Conservation (phyloP, 768 basidiomycete genomes). For the Cystobasidium ongulense region DNA sequence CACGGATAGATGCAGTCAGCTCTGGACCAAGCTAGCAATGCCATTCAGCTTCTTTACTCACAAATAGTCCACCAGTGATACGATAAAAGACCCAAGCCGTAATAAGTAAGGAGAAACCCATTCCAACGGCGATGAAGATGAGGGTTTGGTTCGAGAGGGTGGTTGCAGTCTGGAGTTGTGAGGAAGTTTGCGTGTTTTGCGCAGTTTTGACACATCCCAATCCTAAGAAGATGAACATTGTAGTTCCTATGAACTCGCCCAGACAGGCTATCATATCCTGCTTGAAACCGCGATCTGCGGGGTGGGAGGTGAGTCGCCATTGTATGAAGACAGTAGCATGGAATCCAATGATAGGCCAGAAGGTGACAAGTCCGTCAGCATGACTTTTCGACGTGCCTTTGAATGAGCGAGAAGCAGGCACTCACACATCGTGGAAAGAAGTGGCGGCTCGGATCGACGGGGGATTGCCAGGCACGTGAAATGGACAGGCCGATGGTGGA, state of each 20-base stretch:
- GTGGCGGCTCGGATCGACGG: not conserved
- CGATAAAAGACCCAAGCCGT: constrained; percentile 35
- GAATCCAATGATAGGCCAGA: no score
- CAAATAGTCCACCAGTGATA: constrained; percentile 33
- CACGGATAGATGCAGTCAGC: no score
- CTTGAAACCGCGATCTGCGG: constrained; percentile 25
- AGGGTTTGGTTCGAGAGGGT: constrained; percentile 33
- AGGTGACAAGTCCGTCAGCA: no score
- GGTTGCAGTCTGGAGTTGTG: constrained; percentile 20
- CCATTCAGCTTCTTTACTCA: no score
- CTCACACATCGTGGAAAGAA: not conserved
- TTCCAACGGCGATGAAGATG: constrained; percentile 36
- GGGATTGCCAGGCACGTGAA: not conserved
- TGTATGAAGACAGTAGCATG: no score
- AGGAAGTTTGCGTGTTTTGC: constrained; percentile 23
- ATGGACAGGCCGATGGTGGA: not conserved
- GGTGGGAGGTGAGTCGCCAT: not conserved
- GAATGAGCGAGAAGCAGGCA: no score
- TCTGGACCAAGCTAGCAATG: no score
- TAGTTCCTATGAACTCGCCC: constrained; percentile 28
- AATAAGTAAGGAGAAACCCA: constrained; percentile 38
- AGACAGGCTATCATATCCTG: constrained; percentile 27
- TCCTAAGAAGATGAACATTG: constrained; percentile 21
- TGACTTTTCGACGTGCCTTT: not conserved
- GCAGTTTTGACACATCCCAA: constrained; percentile 23